Evolutionary conservation across 176 grass and related monocot species (phyloP).

Genomic region (Poa annua): DNA sequence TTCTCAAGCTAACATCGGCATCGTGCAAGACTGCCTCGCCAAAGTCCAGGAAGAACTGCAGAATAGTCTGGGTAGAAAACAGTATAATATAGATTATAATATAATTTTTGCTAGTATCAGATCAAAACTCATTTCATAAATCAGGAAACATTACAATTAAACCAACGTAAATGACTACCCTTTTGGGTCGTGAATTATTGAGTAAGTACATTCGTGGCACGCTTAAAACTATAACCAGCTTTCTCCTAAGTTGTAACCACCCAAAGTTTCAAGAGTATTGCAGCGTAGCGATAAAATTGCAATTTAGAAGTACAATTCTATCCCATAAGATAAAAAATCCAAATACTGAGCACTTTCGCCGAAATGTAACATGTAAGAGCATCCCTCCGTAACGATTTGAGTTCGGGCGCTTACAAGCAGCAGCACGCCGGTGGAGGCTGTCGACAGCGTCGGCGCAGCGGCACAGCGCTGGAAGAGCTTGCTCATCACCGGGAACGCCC

Average conservation of each 20-base stretch:
- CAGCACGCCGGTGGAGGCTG: slow-evolving; percentile 73
- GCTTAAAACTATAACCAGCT: slow-evolving; percentile 22
- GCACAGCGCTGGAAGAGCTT: slow-evolving; percentile 93
- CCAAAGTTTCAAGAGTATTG: background rate
- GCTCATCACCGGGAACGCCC: slow-evolving; percentile 83
- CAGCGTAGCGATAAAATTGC: background rate
- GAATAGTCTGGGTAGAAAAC: slow-evolving; percentile 65
- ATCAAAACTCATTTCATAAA: slow-evolving; percentile 22
- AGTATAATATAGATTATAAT: slow-evolving; percentile 32
- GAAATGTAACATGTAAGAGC: background rate
- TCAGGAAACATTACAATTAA: slow-evolving; percentile 35
- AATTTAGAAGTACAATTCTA: slow-evolving; percentile 1
- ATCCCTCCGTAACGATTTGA: too few relatives aligned
- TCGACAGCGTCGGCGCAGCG: slow-evolving; percentile 63
- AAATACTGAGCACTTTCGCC: background rate
- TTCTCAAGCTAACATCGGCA: slow-evolving; percentile 83
- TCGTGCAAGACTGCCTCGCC: slow-evolving; percentile 93
- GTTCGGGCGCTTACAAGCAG: slow-evolving; percentile 54
- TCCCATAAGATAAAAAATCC: background rate
- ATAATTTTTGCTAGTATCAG: background rate
- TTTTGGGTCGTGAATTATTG: background rate
- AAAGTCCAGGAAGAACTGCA: slow-evolving; percentile 99
- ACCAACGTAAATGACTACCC: background rate
- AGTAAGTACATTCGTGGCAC: background rate
- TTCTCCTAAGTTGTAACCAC: background rate